Percentiles rank a stretch among this genome's conserved stretches.
These are phyloP conservation scores for Lactifluus hygrophoroides DNA, from an alignment of 768 basidiomycete species.

Conservation along the genomic window DNA sequence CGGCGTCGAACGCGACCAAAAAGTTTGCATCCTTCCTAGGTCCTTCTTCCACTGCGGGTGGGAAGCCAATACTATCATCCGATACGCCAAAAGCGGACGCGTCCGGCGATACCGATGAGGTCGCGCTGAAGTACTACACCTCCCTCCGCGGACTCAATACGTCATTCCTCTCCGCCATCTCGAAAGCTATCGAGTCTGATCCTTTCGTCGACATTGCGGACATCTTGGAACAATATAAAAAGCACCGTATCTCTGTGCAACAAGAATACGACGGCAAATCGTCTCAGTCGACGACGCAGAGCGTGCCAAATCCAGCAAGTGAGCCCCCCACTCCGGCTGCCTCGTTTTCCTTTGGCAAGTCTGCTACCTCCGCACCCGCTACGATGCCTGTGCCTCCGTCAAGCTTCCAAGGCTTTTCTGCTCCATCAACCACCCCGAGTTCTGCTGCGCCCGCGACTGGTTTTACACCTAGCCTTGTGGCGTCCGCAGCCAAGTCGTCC, in stretches of 20 bases:
- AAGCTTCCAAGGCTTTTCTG: slow-evolving; percentile 31
- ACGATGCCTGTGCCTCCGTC: slow-evolving; percentile 34
- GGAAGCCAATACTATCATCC: slow-evolving; percentile 10
- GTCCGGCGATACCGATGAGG: slow-evolving; percentile 16
- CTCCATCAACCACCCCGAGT: slow-evolving; percentile 22
- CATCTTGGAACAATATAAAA: slow-evolving; percentile 51
- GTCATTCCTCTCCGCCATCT: slow-evolving; percentile 51
- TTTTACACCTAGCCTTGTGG: slow-evolving; percentile 18
- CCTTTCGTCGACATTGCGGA: slow-evolving; percentile 59
- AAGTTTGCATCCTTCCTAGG: slow-evolving; percentile 20
- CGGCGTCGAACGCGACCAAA: slow-evolving; percentile 19
- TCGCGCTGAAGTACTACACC: slow-evolving; percentile 49
- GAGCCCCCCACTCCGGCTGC: background rate
- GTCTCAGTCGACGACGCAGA: background rate
- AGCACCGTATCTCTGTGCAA: slow-evolving; percentile 44
- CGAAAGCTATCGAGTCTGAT: slow-evolving; percentile 53
- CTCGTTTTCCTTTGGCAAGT: background rate
- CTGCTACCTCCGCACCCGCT: slow-evolving; percentile 7
- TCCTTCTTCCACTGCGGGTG: slow-evolving; percentile 7
- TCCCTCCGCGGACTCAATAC: slow-evolving; percentile 69
- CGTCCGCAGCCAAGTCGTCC: slow-evolving; percentile 17
- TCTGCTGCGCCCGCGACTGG: slow-evolving; percentile 25
- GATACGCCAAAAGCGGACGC: slow-evolving; percentile 8
- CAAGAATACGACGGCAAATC: slow-evolving; percentile 41
- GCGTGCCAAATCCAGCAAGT: background rate